Evolutionary conservation across 2,329 filamentous ascomycete genomes (phyloP).

Genomic region (Penicillium sp.): DNA sequence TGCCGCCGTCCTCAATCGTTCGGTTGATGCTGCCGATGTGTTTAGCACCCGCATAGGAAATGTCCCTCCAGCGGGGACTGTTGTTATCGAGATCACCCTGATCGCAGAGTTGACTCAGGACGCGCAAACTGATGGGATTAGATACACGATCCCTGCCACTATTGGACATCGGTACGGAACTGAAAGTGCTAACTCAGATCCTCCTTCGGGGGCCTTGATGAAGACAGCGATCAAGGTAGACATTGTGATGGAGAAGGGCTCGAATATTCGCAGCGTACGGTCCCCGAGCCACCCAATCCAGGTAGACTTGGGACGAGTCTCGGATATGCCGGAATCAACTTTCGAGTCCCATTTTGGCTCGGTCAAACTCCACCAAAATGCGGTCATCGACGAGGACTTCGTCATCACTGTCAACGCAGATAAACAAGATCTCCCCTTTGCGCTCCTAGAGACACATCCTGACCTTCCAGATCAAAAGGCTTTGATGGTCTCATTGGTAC

Average conservation of each 20-base stretch:
- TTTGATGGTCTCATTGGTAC: conserved; percentile 15
- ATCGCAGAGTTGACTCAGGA: conserved; percentile 15
- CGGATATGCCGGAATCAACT: conserved; percentile 9
- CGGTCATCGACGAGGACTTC: conserved; percentile 12
- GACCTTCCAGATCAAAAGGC: conserved; percentile 6
- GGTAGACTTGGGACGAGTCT: conserved; percentile 12
- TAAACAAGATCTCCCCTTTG: conserved; percentile 9
- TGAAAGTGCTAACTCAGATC: background rate
- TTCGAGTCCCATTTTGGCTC: conserved; percentile 13
- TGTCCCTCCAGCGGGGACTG: conserved; percentile 11
- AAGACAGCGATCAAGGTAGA: conserved; percentile 13
- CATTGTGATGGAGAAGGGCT: conserved; percentile 14
- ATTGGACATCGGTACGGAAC: conserved; percentile 20
- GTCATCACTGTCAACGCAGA: conserved; percentile 11
- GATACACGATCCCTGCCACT: conserved; percentile 16
- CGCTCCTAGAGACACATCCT: conserved; percentile 12
- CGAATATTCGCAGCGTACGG: conserved; percentile 16
- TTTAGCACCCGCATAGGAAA: conserved; percentile 21
- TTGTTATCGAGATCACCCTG: conserved; percentile 15
- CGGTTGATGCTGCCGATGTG: conserved; percentile 6
- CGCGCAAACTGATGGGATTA: conserved; percentile 8
- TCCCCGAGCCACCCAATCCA: conserved; percentile 21
- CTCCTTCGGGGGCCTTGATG: background rate
- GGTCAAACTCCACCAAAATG: conserved; percentile 11
- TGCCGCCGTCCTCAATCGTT: conserved; percentile 6